Percentiles rank a stretch among this genome's conserved stretches.
These are phyloP conservation scores for Aspergillus alliaceus DNA, from an alignment of 2,329 filamentous ascomycete genomes.

Conservation along the genomic window DNA sequence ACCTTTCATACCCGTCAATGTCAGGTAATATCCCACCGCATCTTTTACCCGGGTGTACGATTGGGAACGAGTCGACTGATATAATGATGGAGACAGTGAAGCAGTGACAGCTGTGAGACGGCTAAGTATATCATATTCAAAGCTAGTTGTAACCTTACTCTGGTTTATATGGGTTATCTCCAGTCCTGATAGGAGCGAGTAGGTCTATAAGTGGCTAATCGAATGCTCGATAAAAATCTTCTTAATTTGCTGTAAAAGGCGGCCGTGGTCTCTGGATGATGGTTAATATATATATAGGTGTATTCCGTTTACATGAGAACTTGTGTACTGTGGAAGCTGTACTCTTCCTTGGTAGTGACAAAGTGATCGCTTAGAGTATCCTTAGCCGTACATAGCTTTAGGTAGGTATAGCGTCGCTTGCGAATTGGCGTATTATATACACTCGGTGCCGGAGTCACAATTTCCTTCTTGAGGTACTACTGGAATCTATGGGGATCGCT, in stretches of 20 bases:
- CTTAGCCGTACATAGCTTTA: neutral
- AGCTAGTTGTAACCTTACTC: too few species aligned
- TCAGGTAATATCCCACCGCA: neutral
- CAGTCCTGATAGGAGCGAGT: too few species aligned
- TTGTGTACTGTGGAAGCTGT: neutral
- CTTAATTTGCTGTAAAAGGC: neutral
- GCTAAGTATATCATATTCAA: too few species aligned
- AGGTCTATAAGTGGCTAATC: too few species aligned
- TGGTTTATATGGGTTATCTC: too few species aligned
- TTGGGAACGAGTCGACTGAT: too few species aligned
- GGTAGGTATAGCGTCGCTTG: neutral
- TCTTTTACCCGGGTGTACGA: neutral
- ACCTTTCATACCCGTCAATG: constrained; percentile 4
- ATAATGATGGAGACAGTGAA: too few species aligned
- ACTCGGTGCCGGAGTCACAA: neutral
- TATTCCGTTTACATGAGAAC: neutral
- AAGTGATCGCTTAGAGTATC: neutral
- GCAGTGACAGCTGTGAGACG: too few species aligned
- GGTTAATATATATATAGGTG: constrained; percentile 4
- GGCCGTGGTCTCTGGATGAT: constrained; percentile 2
- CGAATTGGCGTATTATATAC: neutral
- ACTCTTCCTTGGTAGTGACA: neutral
- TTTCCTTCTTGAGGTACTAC: constrained; percentile 3
- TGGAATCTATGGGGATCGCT: constrained; percentile 7
- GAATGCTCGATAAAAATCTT: too few species aligned